phyloP scores from a whole-genome alignment of 225 moss, liverwort and hornwort species.

The Neckera pumila region DNA sequence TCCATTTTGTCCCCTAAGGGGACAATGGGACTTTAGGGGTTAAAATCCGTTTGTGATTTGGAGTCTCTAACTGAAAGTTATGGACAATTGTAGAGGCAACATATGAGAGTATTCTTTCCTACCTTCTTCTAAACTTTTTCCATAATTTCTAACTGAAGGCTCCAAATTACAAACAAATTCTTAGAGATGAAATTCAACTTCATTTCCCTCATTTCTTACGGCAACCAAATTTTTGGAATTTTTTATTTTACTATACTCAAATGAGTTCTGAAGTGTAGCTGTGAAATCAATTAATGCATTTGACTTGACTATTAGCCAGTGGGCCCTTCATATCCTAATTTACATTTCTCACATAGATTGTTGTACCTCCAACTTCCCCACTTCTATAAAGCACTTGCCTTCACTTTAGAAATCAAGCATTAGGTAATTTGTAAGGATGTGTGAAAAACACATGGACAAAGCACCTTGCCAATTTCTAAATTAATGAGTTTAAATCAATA shows the following conservation, averaged over 20 bases:
- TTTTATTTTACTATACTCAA: not conserved
- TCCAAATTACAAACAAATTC: fast-evolving
- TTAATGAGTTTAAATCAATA: not conserved
- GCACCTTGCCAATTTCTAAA: not conserved
- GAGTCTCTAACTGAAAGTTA: not conserved
- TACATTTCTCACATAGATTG: not conserved
- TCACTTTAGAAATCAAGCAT: not conserved
- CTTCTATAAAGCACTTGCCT: too few relatives aligned
- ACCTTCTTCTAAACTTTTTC: fast-evolving
- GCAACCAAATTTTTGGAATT: too few relatives aligned
- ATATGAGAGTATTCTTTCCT: not conserved
- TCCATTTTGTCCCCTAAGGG: too few relatives aligned
- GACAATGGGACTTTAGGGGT: too few relatives aligned
- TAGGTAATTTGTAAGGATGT: too few relatives aligned
- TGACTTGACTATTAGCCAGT: too few relatives aligned
- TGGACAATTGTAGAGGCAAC: not conserved
- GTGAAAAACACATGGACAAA: too few relatives aligned
- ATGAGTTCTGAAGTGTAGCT: not conserved
- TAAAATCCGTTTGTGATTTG: not conserved
- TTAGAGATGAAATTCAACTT: not conserved
- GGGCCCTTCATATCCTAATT: too few relatives aligned
- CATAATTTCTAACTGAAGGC: not conserved
- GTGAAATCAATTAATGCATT: not conserved
- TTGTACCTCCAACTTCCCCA: too few relatives aligned
- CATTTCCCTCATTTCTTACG: too few relatives aligned